Evolutionary conservation across 331 rosid species (phyloP).

Genomic region (Telfairia occidentalis): DNA sequence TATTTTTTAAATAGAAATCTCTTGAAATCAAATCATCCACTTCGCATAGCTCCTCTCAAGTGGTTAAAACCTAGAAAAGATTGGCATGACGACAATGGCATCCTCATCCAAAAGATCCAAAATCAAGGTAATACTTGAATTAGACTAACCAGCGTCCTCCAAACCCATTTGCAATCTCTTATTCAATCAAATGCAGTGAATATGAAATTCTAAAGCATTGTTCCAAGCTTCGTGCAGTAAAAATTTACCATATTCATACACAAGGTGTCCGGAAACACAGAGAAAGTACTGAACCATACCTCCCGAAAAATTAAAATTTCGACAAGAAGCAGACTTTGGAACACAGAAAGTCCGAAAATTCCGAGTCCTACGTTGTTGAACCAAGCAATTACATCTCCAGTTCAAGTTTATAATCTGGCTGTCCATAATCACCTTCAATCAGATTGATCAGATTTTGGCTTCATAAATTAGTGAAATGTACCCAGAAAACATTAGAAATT

Average conservation of each 20-base stretch:
- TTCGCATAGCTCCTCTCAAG: background rate
- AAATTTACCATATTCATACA: background rate
- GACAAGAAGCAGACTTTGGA: constrained; percentile 4
- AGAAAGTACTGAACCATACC: background rate
- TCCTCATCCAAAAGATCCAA: background rate
- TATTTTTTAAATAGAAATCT: background rate
- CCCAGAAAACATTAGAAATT: background rate
- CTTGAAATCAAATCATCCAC: background rate
- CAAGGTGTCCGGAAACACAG: background rate
- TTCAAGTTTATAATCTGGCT: constrained; percentile 28
- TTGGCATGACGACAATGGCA: background rate
- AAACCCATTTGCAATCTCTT: constrained; percentile 1
- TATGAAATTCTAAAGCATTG: background rate
- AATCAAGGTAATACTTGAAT: background rate
- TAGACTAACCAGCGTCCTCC: background rate
- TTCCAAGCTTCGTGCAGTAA: background rate
- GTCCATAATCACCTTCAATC: constrained; percentile 39
- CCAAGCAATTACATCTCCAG: constrained; percentile 19
- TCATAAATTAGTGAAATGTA: background rate
- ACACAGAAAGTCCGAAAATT: background rate
- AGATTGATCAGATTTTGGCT: constrained; percentile 15
- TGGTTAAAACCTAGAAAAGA: background rate
- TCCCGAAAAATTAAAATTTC: background rate
- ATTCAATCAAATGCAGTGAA: background rate
- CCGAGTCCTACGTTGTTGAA: constrained; percentile 1